Evolutionary conservation across 495 filamentous ascomycete species (phyloP).

Genomic region (Xylaria palmicola): DNA sequence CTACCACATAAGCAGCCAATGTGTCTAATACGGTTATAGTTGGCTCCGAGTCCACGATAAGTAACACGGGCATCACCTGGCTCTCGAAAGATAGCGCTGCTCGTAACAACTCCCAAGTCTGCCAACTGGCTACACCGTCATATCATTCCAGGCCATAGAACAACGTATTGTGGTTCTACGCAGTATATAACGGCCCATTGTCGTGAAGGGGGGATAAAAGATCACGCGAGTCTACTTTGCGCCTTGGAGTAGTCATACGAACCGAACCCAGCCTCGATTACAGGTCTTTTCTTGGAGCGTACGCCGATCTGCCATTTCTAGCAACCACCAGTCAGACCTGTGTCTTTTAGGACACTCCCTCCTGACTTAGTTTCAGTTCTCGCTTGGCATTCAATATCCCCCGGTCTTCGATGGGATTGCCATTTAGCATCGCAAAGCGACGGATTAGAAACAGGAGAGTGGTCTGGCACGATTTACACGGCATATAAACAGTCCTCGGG

Average conservation of each 20-base stretch:
- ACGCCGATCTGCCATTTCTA: not conserved
- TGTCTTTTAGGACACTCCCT: slow-evolving; percentile 18
- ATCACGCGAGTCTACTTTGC: not conserved
- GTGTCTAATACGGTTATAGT: not conserved
- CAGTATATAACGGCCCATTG: not conserved
- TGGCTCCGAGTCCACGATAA: not conserved
- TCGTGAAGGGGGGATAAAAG: not conserved
- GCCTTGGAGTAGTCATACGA: not conserved
- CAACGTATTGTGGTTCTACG: not conserved
- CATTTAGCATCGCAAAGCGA: slow-evolving; percentile 1
- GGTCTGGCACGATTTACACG: slow-evolving; percentile 4
- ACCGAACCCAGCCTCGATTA: not conserved
- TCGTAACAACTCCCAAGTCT: not conserved
- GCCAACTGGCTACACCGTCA: not conserved
- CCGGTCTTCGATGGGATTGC: slow-evolving; percentile 13
- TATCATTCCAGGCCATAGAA: not conserved
- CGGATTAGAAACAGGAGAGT: slow-evolving; percentile 15
- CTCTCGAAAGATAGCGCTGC: not conserved
- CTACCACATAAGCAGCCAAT: not conserved
- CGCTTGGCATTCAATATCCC: not conserved
- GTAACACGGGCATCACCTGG: not conserved
- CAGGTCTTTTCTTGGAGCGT: not conserved
- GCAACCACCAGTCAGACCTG: not conserved
- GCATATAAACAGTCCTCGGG: not conserved
- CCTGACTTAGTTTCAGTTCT: slow-evolving; percentile 1